Conservation (phyloP, 2,329 filamentous ascomycete genomes). For the Arthrobotrys musiformis region DNA sequence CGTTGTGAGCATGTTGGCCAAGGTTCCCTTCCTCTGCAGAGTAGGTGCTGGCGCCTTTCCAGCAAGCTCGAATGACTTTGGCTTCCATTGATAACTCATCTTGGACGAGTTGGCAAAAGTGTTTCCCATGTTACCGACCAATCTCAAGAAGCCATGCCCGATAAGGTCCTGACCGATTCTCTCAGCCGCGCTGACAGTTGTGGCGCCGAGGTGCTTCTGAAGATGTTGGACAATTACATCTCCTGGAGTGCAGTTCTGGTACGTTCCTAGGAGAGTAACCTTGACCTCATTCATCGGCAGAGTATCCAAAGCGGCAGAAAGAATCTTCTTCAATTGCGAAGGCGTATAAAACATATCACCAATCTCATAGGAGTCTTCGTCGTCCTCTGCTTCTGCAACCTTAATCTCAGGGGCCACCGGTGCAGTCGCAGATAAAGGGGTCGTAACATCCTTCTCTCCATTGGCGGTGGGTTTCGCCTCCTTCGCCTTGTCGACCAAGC, state of each 20-base stretch:
- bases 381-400: constrained; percentile 75
- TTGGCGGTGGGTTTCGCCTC: constrained; percentile 68
- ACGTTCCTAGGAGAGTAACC: constrained; percentile 93
- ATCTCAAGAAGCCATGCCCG: constrained; percentile 81
- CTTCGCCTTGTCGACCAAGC: constrained; percentile 67
- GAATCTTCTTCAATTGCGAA: constrained; percentile 89
- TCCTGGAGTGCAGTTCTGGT: constrained; percentile 89
- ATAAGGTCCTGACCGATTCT: constrained; percentile 94
- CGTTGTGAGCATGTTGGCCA: constrained; percentile 76
- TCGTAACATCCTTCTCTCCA: constrained; percentile 61
- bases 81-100: constrained; percentile 97
- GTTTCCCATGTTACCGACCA: constrained; percentile 93
- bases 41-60: constrained; percentile 64
- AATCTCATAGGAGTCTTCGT: constrained; percentile 87
- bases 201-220: constrained; percentile 84
- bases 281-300: constrained; percentile 91
- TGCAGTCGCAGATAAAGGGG: constrained; percentile 64
- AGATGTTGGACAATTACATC: constrained; percentile 96
- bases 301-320: constrained; percentile 84
- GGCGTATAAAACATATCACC: constrained; percentile 86
- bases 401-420: constrained; percentile 79
- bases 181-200: constrained; percentile 89
- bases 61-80: constrained; percentile 87
- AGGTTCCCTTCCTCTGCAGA: constrained; percentile 85
- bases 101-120: constrained; percentile 97